Evolutionary conservation across 345 rosid species (phyloP), one percentile per base, ranked within the genome.

Genomic region (Hevea brasiliensis): DNA sequence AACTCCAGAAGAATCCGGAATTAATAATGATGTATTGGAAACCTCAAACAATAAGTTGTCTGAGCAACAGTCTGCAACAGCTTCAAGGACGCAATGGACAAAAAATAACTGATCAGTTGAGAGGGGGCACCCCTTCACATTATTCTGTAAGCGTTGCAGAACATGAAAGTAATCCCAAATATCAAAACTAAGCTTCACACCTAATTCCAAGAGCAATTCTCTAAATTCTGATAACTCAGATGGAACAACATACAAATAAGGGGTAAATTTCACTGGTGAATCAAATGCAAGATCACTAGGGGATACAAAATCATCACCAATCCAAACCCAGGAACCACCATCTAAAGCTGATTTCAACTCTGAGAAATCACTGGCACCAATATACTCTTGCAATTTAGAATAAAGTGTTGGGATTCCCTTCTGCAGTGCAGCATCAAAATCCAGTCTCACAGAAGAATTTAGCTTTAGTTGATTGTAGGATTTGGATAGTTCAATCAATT

Each of bases 211-310:
- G 65, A 94, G 96, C 81, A 94, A 75, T 60, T 87, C 90, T 74
- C 88, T 87, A 74, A 89, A 94, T 62, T 89, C 94, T 65, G 88
- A 85, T 80, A 94, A 81, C 72, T 94, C 98, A 57, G 98, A 94
- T 73, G 98, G 98, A 74, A 94, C 98, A 84, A 88, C 98, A 85
- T 91, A 91, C 72, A 94, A 83, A 78, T 90, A 94, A 64, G 98
- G 98, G 76, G 90, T 77, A 83, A 88, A 94, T 81, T 94, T 92
- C 78, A 90, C 98, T 20, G 98, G 97, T 42, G 98, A 94, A 85
- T 91, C 97, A 87, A 94, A 94, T 72, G 98, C 96, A 77, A 94
- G 98, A 73, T 87, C 89, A 79, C 82, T 81, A 66, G 94, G 78
- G 61, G 89, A 79, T 74, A 94, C 87, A 81, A 94, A 94, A 82